Evolutionary conservation across 768 basidiomycete species (phyloP).

Genomic region (Mycena albidolilacea): DNA sequence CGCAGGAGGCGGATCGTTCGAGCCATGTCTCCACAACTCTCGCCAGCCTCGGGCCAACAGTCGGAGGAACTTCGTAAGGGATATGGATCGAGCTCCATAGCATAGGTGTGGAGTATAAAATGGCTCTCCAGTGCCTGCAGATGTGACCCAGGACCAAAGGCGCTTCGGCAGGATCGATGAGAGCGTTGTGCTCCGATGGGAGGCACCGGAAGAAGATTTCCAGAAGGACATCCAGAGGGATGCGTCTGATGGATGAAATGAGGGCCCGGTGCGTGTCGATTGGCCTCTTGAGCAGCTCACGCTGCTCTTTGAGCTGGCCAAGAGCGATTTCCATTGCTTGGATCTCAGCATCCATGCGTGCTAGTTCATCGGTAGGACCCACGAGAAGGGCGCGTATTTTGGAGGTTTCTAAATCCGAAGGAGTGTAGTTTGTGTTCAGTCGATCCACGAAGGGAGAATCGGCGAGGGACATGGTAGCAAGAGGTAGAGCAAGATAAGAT

Average conservation of each 20-base stretch:
- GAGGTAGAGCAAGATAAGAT: too few species aligned
- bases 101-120: conserved; percentile 18
- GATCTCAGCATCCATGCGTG: conserved; percentile 5
- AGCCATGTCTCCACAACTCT: conserved; percentile 9
- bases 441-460: conserved; percentile 24
- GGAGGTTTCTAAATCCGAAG: conserved; percentile 22
- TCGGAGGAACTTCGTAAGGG: neutral
- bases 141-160: conserved; percentile 17
- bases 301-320: neutral
- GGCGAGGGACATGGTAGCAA: conserved; percentile 4
- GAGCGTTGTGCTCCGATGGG: conserved; percentile 14
- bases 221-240: conserved; percentile 22
- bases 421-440: conserved; percentile 23
- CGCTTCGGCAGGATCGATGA: conserved; percentile 16
- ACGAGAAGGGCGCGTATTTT: too few species aligned
- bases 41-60: neutral
- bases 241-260: conserved; percentile 11
- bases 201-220: conserved; percentile 31
- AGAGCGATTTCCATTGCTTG: neutral
- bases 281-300: neutral
- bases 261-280: conserved; percentile 20
- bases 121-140: conserved; percentile 12
- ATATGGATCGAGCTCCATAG: conserved; percentile 29
- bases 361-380: neutral
- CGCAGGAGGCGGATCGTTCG: neutral